These are phyloP conservation scores for Trypanosoma conorhini DNA, from an alignment of 208 protist species.

Conservation along the genomic window DNA sequence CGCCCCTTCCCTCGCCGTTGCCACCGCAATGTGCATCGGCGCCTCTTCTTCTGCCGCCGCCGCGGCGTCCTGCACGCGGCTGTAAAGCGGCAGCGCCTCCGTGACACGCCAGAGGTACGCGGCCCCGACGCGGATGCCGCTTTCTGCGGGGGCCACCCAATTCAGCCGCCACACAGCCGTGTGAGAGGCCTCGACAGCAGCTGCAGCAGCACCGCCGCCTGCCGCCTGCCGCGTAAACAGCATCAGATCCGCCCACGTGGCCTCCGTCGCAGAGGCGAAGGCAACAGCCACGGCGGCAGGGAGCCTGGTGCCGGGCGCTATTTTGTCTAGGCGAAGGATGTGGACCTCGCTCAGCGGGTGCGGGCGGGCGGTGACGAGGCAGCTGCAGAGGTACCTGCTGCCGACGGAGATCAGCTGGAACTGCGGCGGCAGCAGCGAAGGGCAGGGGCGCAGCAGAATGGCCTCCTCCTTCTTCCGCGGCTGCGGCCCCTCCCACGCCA, in stretches of 20 bases:
- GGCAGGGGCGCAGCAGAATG: background rate
- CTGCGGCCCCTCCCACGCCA: background rate
- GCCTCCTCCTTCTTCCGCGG: background rate
- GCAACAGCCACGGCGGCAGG: conserved; percentile 5
- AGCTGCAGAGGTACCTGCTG: conserved; percentile 22
- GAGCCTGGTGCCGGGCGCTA: background rate
- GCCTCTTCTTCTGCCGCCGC: background rate
- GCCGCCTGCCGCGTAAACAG: conserved; percentile 3
- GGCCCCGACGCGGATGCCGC: conserved; percentile 1
- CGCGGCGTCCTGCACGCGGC: conserved; percentile 10
- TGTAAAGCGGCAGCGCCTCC: background rate
- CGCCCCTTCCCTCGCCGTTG: background rate
- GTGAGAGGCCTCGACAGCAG: background rate
- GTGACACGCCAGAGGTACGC: conserved; percentile 12
- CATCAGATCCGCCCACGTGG: conserved; percentile 27
- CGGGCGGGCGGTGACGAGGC: background rate
- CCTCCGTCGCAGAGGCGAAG: conserved; percentile 22
- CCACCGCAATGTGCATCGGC: conserved; percentile 1
- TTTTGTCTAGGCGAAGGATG: conserved; percentile 9
- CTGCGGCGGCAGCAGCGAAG: background rate
- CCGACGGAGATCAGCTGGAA: conserved; percentile 27
- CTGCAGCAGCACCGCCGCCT: background rate
- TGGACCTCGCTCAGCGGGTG: conserved; percentile 6
- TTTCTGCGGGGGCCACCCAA: conserved; percentile 4
- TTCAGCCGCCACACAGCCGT: conserved; percentile 16